Evolutionary conservation across 2,329 filamentous ascomycete species (phyloP).

Genomic region (Akanthomyces uredinophilus): DNA sequence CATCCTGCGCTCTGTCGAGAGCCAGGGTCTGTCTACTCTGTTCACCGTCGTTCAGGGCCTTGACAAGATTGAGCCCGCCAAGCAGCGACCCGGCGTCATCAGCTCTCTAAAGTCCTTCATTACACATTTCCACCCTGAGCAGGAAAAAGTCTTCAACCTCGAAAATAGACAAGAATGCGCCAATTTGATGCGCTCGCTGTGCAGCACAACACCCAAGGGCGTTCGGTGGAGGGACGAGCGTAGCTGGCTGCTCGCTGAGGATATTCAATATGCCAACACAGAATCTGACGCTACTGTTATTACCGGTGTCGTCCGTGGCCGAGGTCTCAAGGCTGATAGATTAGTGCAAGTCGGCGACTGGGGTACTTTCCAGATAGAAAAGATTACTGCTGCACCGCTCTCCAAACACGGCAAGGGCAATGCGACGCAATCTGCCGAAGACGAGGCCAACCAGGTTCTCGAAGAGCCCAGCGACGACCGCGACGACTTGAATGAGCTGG

Average conservation of each 20-base stretch:
- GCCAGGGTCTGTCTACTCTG: conserved; percentile 91
- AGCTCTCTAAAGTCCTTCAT: conserved; percentile 88
- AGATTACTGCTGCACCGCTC: conserved; percentile 73
- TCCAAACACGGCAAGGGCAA: conserved; percentile 56
- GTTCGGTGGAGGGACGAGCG: conserved; percentile 93
- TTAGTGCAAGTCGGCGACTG: conserved; percentile 88
- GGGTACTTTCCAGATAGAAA: conserved; percentile 89
- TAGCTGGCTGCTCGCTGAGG: conserved; percentile 90
- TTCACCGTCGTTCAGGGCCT: conserved; percentile 78
- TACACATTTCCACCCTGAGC: conserved; percentile 86
- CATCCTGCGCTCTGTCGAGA: conserved; percentile 80
- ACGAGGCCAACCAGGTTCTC: conserved; percentile 51
- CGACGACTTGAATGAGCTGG: conserved; percentile 77
- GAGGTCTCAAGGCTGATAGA: conserved; percentile 81
- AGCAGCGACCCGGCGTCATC: conserved; percentile 70
- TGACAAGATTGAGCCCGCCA: conserved; percentile 71
- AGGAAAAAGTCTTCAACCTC: conserved; percentile 85
- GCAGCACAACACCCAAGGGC: conserved; percentile 87
- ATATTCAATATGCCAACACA: conserved; percentile 64
- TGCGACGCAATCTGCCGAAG: conserved; percentile 66
- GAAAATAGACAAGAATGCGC: conserved; percentile 86
- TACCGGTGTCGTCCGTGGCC: conserved; percentile 81
- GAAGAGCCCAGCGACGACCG: conserved; percentile 72
- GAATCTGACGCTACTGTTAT: conserved; percentile 63
- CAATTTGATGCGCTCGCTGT: conserved; percentile 85